Conservation (phyloP, 2,329 filamentous ascomycete genomes). For the Dothideomycetes sp. region DNA sequence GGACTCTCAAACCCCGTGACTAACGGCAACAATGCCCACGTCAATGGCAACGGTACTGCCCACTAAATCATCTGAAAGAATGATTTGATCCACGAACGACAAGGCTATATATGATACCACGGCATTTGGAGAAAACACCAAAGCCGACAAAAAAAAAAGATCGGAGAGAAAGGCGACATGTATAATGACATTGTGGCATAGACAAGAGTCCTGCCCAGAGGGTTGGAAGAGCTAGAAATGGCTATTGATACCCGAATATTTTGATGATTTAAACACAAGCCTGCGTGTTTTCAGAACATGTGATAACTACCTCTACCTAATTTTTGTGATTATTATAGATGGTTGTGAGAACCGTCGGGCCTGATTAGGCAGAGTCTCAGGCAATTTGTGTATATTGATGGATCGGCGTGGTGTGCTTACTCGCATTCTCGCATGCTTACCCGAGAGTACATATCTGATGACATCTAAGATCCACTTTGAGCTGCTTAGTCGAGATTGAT, state of each 20-base stretch:
- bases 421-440: too few relatives aligned
- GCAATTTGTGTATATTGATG: too few relatives aligned
- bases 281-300: too few relatives aligned
- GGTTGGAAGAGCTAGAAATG: slow-evolving; percentile 4
- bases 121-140: background rate
- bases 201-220: slow-evolving; percentile 1
- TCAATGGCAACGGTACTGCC: background rate
- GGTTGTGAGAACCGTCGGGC: too few relatives aligned
- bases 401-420: too few relatives aligned
- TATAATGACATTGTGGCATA: slow-evolving; percentile 8
- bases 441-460: too few relatives aligned
- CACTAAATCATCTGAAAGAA: slow-evolving; percentile 7
- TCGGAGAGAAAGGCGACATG: slow-evolving; percentile 4
- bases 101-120: slow-evolving; percentile 8
- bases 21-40: slow-evolving; percentile 12
- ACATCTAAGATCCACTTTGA: too few relatives aligned
- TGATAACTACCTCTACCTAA: too few relatives aligned
- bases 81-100: background rate
- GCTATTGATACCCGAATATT: slow-evolving; percentile 6
- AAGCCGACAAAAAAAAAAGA: slow-evolving; percentile 3
- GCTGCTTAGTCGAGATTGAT: too few relatives aligned
- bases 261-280: too few relatives aligned
- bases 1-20: slow-evolving; percentile 14
- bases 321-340: too few relatives aligned
- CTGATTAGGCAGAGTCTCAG: too few relatives aligned